These are phyloP conservation scores for Cotoneaster glaucophyllus DNA, from an alignment of 306 rosid species.

Conservation along the genomic window DNA sequence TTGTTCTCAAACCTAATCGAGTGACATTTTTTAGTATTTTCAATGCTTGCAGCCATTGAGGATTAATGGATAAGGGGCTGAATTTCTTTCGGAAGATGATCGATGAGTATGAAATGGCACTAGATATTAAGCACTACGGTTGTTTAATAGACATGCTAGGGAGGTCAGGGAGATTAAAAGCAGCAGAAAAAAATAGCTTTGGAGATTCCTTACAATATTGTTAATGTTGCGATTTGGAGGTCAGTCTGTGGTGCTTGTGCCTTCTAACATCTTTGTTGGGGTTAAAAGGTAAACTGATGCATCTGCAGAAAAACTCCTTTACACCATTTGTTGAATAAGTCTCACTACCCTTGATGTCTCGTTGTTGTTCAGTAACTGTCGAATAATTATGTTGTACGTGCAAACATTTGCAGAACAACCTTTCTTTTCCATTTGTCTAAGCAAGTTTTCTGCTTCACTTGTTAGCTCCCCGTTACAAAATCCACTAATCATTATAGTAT, in stretches of 20 bases:
- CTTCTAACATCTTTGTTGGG: conserved; percentile 42
- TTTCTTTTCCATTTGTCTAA: too few species aligned
- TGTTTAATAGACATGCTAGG: conserved; percentile 69
- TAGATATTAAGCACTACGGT: conserved; percentile 63
- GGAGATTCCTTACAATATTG: conserved; percentile 46
- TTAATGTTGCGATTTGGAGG: conserved; percentile 66
- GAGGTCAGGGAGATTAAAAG: conserved; percentile 63
- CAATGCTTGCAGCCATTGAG: conserved; percentile 70
- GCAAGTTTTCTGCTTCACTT: too few species aligned
- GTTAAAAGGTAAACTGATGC: background rate
- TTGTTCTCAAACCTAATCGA: conserved; percentile 46
- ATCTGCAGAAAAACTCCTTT: too few species aligned
- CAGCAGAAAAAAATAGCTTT: conserved; percentile 58
- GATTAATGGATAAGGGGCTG: conserved; percentile 69
- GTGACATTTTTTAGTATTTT: conserved; percentile 50
- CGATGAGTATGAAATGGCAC: background rate
- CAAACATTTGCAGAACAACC: too few species aligned
- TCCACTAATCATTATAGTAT: too few species aligned
- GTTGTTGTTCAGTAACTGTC: too few species aligned
- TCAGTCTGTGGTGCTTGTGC: conserved; percentile 67
- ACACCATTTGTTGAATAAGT: too few species aligned
- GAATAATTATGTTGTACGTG: too few species aligned
- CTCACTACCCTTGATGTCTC: too few species aligned
- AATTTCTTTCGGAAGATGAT: conserved; percentile 55
- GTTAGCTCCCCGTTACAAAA: too few species aligned